phyloP scores from a whole-genome alignment of 2,329 filamentous ascomycete genomes.

The Fusarium aywerte region DNA sequence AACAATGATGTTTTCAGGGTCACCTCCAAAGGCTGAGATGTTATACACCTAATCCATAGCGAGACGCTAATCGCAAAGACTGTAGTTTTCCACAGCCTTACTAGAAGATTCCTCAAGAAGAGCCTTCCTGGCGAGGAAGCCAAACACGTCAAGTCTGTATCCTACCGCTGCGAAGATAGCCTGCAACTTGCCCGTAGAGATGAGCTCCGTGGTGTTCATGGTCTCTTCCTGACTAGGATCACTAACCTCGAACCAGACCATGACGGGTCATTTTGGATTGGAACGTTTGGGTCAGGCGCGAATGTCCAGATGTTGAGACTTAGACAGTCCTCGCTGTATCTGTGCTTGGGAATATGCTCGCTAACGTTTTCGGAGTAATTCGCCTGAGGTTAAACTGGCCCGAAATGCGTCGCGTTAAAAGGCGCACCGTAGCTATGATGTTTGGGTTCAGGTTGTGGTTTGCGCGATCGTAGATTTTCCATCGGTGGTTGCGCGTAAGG shows the following conservation, averaged over 20 bases:
- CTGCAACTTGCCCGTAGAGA: slow-evolving; percentile 41
- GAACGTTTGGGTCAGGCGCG: not conserved
- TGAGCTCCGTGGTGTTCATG: slow-evolving; percentile 58
- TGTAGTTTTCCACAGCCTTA: not conserved
- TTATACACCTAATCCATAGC: slow-evolving; percentile 21
- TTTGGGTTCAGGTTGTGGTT: slow-evolving; percentile 1
- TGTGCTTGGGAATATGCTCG: slow-evolving; percentile 16
- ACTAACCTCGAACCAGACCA: slow-evolving; percentile 57
- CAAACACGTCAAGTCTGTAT: slow-evolving; percentile 13
- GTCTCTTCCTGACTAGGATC: slow-evolving; percentile 55
- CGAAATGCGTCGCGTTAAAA: not conserved
- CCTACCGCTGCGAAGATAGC: slow-evolving; percentile 14
- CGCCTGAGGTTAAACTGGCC: slow-evolving; percentile 5
- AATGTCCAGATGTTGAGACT: slow-evolving; percentile 8
- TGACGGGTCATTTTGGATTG: slow-evolving; percentile 44
- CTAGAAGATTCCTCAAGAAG: not conserved
- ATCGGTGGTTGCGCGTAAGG: slow-evolving; percentile 55
- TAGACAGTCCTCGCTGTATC: slow-evolving; percentile 16
- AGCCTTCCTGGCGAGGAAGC: not conserved
- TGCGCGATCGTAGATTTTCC: not conserved
- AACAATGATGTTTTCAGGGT: not conserved
- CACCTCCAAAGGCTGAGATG: not conserved
- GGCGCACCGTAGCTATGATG: not conserved
- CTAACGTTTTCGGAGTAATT: slow-evolving; percentile 23
- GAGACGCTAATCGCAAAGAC: slow-evolving; percentile 20